Percentiles rank a stretch among this genome's conserved stretches.
phyloP scores from a whole-genome alignment of 2,329 filamentous ascomycete species.

The Penicillium palitans region DNA sequence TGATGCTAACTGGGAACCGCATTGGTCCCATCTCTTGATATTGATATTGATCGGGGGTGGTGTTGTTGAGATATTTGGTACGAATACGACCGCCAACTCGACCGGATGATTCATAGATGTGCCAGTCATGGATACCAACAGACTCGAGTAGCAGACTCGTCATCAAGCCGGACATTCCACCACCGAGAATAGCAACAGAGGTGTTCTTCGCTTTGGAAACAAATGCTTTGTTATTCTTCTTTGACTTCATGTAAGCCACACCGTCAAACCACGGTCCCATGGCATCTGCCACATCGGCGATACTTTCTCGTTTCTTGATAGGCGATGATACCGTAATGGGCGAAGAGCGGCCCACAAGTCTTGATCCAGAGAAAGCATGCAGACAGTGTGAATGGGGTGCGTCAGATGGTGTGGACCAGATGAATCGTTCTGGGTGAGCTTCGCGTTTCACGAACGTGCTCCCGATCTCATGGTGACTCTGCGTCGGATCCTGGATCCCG shows the following conservation, averaged over 20 bases:
- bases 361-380: slow-evolving; percentile 35
- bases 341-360: slow-evolving; percentile 23
- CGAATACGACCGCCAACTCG: slow-evolving; percentile 48
- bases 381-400: slow-evolving; percentile 35
- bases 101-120: slow-evolving; percentile 46
- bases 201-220: slow-evolving; percentile 34
- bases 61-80: slow-evolving; percentile 46
- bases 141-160: slow-evolving; percentile 46
- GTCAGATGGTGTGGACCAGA: slow-evolving; percentile 39
- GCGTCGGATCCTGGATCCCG: slow-evolving; percentile 32
- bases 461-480: slow-evolving; percentile 50
- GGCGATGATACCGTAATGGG: slow-evolving; percentile 23
- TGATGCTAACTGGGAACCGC: slow-evolving; percentile 46
- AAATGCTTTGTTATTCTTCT: slow-evolving; percentile 27
- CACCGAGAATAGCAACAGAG: slow-evolving; percentile 41
- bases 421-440: slow-evolving; percentile 47
- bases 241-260: slow-evolving; percentile 38
- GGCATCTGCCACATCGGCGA: slow-evolving; percentile 38
- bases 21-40: slow-evolving; percentile 49
- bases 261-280: slow-evolving; percentile 46
- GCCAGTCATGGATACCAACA: slow-evolving; percentile 49
- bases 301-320: slow-evolving; percentile 25
- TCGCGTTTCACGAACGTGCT: slow-evolving; percentile 40
- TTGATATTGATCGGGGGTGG: slow-evolving; percentile 37
- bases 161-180: slow-evolving; percentile 40